phyloP scores from a whole-genome alignment of 805 yeast genomes.

The Clavispora phyllophila region DNA sequence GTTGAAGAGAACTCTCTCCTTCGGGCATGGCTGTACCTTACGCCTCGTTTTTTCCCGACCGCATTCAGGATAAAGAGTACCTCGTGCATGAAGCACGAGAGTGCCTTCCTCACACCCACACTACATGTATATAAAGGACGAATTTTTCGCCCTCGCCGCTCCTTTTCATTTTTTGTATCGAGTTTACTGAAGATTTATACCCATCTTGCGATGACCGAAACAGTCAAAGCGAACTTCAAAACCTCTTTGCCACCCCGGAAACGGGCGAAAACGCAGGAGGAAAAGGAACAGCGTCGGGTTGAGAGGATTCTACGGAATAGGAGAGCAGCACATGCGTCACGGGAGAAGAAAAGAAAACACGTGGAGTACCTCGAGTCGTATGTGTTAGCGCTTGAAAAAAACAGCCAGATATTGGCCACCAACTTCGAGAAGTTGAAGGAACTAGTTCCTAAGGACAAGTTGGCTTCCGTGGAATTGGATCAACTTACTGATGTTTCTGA shows the following conservation, averaged over 20 bases:
- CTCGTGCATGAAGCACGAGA: background rate
- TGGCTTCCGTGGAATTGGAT: slow-evolving; percentile 6
- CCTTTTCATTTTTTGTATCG: background rate
- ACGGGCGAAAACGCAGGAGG: slow-evolving; percentile 94
- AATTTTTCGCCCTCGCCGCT: background rate
- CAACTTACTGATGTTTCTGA: slow-evolving; percentile 11
- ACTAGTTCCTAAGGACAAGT: slow-evolving; percentile 6
- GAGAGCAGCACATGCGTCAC: slow-evolving; percentile 95
- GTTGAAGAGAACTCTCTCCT: too few species aligned
- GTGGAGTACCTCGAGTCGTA: slow-evolving; percentile 76
- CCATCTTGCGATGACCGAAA: slow-evolving; percentile 3
- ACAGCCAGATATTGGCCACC: slow-evolving; percentile 19
- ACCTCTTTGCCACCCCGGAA: slow-evolving; percentile 83
- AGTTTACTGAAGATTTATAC: background rate
- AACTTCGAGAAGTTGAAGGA: slow-evolving; percentile 20
- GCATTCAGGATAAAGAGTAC: too few species aligned
- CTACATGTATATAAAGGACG: background rate
- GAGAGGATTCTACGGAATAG: slow-evolving; percentile 91
- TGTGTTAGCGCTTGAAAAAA: slow-evolving; percentile 40
- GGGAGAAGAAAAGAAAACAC: slow-evolving; percentile 93
- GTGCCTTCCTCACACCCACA: background rate
- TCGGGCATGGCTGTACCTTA: too few species aligned
- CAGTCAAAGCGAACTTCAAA: slow-evolving; percentile 24
- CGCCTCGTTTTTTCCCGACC: too few species aligned
- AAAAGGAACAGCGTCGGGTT: slow-evolving; percentile 92